These are phyloP conservation scores for Leucogyrophana mollusca DNA, from an alignment of 768 basidiomycete species.

Conservation along the genomic window DNA sequence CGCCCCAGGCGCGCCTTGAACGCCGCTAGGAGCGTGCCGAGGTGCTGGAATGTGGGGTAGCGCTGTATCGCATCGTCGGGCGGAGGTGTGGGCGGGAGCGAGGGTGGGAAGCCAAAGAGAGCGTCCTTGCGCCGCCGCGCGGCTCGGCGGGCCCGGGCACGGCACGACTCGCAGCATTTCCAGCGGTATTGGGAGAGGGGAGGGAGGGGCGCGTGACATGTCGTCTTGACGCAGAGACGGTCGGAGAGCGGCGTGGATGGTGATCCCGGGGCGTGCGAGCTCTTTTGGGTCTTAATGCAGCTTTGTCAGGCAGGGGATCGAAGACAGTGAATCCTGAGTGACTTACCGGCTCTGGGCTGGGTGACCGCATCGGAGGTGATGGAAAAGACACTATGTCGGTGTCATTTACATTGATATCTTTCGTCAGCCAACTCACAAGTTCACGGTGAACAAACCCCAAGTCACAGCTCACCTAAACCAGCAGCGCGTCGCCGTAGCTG, in stretches of 20 bases:
- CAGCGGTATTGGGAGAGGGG: slow-evolving; percentile 35
- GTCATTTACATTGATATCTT: too few species aligned
- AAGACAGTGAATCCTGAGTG: slow-evolving; percentile 14
- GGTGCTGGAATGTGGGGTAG: slow-evolving; percentile 20
- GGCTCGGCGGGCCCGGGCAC: slow-evolving; percentile 15
- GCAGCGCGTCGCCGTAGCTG: slow-evolving; percentile 4
- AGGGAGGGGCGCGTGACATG: slow-evolving; percentile 38
- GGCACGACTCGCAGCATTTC: slow-evolving; percentile 40
- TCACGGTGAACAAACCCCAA: too few species aligned
- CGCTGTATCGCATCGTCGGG: slow-evolving; percentile 8
- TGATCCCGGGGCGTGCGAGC: not conserved
- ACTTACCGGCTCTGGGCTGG: too few species aligned
- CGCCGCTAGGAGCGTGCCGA: slow-evolving; percentile 9
- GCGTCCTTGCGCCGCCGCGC: slow-evolving; percentile 1
- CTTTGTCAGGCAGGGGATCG: not conserved
- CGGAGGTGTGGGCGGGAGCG: not conserved
- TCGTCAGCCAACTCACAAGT: too few species aligned
- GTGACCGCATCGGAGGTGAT: too few species aligned
- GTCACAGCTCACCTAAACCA: slow-evolving; percentile 11
- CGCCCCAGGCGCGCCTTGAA: slow-evolving; percentile 14
- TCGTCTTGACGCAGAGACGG: slow-evolving; percentile 33
- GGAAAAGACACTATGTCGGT: too few species aligned
- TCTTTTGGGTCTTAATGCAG: not conserved
- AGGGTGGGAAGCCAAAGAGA: not conserved
- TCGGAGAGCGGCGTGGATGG: slow-evolving; percentile 19